Conservation (phyloP, 495 filamentous ascomycete genomes). For the Lasiosphaeria ovina region DNA sequence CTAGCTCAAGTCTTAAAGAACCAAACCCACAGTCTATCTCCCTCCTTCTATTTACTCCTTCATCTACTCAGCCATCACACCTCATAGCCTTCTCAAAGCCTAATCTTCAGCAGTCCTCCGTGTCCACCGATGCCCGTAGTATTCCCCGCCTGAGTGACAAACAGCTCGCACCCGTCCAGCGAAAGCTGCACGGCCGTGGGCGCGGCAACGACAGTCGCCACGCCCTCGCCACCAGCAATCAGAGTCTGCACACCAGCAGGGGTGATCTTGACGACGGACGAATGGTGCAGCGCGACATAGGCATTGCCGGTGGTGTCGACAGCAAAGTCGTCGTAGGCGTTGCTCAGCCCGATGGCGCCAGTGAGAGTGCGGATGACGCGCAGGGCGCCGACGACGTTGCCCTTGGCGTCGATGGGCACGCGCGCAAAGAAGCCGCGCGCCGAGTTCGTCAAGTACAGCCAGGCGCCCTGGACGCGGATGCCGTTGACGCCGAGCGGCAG, state of each 20-base stretch:
- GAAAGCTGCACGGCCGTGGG: background rate
- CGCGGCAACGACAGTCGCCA: background rate
- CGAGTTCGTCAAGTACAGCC: conserved; percentile 44
- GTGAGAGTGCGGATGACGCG: conserved; percentile 2
- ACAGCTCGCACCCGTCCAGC: background rate
- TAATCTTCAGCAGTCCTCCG: too few species aligned
- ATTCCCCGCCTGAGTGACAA: background rate
- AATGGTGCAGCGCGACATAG: conserved; percentile 31
- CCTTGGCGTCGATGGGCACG: conserved; percentile 29
- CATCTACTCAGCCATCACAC: too few species aligned
- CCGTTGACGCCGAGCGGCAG: conserved; percentile 40
- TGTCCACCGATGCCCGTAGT: too few species aligned
- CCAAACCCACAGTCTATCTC: too few species aligned
- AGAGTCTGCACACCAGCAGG: background rate
- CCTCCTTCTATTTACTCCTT: too few species aligned
- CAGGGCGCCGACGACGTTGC: conserved; percentile 21
- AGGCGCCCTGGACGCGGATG: conserved; percentile 23
- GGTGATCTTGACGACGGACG: conserved; percentile 28
- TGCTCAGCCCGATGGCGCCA: background rate
- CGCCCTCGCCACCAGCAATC: background rate
- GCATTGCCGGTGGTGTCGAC: conserved; percentile 29
- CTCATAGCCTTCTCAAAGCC: too few species aligned
- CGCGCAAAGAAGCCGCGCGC: conserved; percentile 33
- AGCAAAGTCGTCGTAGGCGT: conserved; percentile 33
- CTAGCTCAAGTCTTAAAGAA: too few species aligned